These are phyloP conservation scores for Fraxinus sp. DNA, from an alignment of 305 asterid species.

Conservation along the genomic window DNA sequence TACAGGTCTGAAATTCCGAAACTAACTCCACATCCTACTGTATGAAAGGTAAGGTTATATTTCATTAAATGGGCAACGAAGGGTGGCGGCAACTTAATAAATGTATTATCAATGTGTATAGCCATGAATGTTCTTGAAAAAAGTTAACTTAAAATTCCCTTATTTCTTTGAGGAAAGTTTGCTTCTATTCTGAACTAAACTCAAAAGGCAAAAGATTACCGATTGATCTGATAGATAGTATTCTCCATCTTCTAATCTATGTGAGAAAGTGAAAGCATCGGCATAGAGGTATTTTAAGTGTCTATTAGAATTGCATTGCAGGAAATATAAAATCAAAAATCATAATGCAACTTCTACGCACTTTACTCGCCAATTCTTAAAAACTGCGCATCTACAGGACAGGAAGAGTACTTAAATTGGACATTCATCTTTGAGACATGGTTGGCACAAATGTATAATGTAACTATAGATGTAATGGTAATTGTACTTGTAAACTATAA, in stretches of 20 bases:
- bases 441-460: background rate
- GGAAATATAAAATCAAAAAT: background rate
- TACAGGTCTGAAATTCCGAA: background rate
- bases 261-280: background rate
- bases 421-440: background rate
- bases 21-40: background rate
- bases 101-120: background rate
- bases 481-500: background rate
- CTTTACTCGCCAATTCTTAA: background rate
- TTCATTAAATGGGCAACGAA: background rate
- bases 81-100: background rate
- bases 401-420: background rate
- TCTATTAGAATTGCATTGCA: background rate
- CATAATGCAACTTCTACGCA: background rate
- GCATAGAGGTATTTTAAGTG: background rate
- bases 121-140: background rate
- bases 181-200: background rate
- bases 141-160: background rate
- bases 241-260: background rate
- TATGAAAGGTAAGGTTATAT: background rate
- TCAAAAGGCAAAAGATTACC: background rate
- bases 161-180: background rate
- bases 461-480: background rate
- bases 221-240: background rate
- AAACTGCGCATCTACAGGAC: background rate